These are phyloP conservation scores for Venturia oleaginea DNA, from an alignment of 2,329 filamentous ascomycete genomes.

Conservation along the genomic window DNA sequence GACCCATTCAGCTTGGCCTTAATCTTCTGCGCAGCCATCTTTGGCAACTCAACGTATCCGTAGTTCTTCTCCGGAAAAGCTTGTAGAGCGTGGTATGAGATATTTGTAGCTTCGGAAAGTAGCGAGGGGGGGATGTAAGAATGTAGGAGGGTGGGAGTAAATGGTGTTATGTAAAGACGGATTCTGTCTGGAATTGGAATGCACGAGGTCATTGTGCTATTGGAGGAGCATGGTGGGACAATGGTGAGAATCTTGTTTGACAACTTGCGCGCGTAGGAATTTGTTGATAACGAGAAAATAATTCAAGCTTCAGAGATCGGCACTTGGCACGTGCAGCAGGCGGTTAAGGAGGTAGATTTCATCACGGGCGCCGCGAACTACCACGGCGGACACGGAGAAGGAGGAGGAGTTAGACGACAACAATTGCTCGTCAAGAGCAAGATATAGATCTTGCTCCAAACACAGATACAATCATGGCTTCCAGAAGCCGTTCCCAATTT, in stretches of 20 bases:
- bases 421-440: not conserved
- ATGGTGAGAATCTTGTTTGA: not conserved
- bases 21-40: conserved; percentile 76
- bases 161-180: conserved; percentile 80
- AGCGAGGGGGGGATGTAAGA: conserved; percentile 62
- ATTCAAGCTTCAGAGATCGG: not conserved
- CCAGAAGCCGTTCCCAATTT: not conserved
- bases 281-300: not conserved
- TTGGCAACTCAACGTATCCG: conserved; percentile 80
- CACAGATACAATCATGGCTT: not conserved
- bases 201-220: conserved; percentile 16
- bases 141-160: conserved; percentile 65
- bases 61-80: conserved; percentile 86
- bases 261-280: not conserved
- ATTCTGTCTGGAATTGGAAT: conserved; percentile 18
- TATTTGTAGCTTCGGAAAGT: conserved; percentile 58
- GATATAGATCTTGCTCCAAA: not conserved
- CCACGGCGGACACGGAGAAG: not conserved
- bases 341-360: no score
- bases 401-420: not conserved
- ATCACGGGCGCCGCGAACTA: not conserved
- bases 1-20: conserved; percentile 85
- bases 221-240: conserved; percentile 14
- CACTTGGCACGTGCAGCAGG: not conserved
- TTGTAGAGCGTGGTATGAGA: conserved; percentile 80